Percentiles rank a stretch among this genome's conserved stretches.
These are phyloP conservation scores for Pythium grandisporangium DNA, from an alignment of 352 stramenopile species.

Conservation along the genomic window DNA sequence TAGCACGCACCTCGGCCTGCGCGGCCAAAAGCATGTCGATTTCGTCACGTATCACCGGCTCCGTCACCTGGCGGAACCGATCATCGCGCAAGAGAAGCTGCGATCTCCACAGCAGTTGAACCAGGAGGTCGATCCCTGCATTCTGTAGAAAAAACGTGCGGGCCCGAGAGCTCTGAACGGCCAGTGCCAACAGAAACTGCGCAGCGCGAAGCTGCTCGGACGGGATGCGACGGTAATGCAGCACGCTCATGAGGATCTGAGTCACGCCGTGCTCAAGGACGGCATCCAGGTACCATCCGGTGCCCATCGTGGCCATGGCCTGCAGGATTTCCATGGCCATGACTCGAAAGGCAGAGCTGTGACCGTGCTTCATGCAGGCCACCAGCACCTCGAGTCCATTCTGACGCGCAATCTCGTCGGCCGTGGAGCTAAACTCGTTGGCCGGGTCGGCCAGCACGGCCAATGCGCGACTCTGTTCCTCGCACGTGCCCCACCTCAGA, in stretches of 20 bases:
- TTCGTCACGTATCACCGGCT: constrained; percentile 3
- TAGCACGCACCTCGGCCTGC: constrained; percentile 5
- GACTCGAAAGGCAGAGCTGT: constrained; percentile 11
- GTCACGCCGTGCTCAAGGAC: constrained; percentile 12
- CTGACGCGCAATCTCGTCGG: constrained; percentile 7
- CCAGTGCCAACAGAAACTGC: constrained; percentile 11
- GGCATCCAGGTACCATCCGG: constrained; percentile 9
- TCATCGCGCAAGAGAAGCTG: constrained; percentile 10
- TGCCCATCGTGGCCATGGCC: constrained; percentile 7
- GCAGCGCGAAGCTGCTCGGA: constrained; percentile 11
- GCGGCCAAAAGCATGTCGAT: constrained; percentile 10
- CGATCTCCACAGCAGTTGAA: constrained; percentile 11
- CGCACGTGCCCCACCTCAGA: constrained; percentile 8
- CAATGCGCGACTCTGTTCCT: constrained; percentile 10
- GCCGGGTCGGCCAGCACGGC: background rate
- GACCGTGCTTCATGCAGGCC: constrained; percentile 12
- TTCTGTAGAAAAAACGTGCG: constrained; percentile 14
- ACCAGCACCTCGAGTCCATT: constrained; percentile 14
- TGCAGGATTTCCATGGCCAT: constrained; percentile 13
- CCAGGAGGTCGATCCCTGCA: constrained; percentile 9
- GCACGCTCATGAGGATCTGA: constrained; percentile 11
- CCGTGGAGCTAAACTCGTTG: constrained; percentile 5
- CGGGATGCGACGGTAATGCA: constrained; percentile 9
- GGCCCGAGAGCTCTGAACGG: constrained; percentile 5
- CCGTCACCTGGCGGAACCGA: constrained; percentile 3